These are phyloP conservation scores for Immersiporthe knoxdaviesiana DNA, from an alignment of 2,329 filamentous ascomycete species.

Conservation along the genomic window DNA sequence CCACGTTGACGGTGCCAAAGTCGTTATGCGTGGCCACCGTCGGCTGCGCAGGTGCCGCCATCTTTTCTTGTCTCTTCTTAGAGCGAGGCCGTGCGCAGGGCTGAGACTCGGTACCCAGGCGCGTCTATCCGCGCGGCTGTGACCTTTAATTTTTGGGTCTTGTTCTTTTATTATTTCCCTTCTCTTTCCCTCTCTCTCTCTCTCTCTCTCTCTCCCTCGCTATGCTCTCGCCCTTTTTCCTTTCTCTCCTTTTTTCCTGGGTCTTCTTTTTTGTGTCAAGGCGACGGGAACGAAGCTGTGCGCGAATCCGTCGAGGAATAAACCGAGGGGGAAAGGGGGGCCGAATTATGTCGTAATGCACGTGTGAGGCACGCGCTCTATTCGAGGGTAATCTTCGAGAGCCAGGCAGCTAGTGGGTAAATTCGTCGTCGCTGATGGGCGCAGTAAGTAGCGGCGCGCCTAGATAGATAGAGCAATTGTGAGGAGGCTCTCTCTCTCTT, in stretches of 20 bases:
- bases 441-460: constrained; percentile 12
- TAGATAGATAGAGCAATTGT: constrained; percentile 18
- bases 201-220: not conserved
- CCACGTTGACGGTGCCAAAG: constrained; percentile 32
- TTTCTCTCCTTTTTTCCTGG: too few relatives aligned
- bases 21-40: constrained; percentile 19
- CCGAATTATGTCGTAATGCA: not conserved
- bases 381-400: constrained; percentile 4
- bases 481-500: not conserved
- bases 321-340: not conserved
- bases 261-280: not conserved
- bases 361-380: not conserved
- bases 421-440: constrained; percentile 3
- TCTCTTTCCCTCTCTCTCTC: not conserved
- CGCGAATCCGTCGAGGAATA: not conserved
- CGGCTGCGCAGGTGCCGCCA: constrained; percentile 26
- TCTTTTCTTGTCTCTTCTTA: not conserved
- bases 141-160: too few relatives aligned
- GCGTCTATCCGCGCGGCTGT: constrained; percentile 28
- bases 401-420: not conserved
- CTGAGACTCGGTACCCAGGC: constrained; percentile 16
- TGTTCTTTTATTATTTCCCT: not conserved
- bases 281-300: constrained; percentile 3
- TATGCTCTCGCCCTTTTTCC: too few relatives aligned
- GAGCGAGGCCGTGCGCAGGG: constrained; percentile 16